Percentiles rank a stretch among this genome's conserved stretches.
phyloP scores from a whole-genome alignment of 495 filamentous ascomycete species.

The Hypoxylon cercidicola region DNA sequence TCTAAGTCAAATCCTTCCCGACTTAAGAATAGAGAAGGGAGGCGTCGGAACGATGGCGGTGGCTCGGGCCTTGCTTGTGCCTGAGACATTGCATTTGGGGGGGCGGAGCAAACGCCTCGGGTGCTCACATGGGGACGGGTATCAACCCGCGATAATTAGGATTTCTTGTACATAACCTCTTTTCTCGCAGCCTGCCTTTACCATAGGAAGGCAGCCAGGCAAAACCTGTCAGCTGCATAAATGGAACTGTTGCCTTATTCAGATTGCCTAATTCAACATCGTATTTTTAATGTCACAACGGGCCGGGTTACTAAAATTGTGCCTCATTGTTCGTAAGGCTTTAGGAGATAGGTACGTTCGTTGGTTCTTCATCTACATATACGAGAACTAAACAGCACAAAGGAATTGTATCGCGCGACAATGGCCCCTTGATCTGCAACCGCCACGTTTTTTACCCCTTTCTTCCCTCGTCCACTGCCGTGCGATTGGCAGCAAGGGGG shows the following conservation, averaged over 20 bases:
- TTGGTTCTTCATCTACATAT: neutral
- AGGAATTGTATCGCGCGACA: neutral
- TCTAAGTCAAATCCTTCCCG: conserved; percentile 5
- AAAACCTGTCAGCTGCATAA: neutral
- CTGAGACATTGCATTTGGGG: conserved; percentile 17
- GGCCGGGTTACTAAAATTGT: too few species aligned
- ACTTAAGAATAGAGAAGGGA: conserved; percentile 1
- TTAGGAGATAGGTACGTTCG: neutral
- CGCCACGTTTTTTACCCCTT: conserved; percentile 2
- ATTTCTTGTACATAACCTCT: conserved; percentile 15
- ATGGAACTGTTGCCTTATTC: conserved; percentile 18
- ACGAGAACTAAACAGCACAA: neutral
- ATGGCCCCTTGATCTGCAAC: neutral
- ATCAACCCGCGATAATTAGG: neutral
- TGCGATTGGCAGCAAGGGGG: conserved; percentile 9
- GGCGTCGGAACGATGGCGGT: conserved; percentile 10
- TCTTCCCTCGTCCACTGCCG: neutral
- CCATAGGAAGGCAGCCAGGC: too few species aligned
- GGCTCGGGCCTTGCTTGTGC: conserved; percentile 3
- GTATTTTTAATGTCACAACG: too few species aligned
- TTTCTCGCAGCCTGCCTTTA: conserved; percentile 9
- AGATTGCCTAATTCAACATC: too few species aligned
- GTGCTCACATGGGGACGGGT: conserved; percentile 2
- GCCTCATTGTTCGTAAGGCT: neutral
- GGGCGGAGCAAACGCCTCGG: conserved; percentile 6